Evolutionary conservation across 1,284 basidiomycete species (phyloP).

Genomic region (Xerocomus nothofagi): DNA sequence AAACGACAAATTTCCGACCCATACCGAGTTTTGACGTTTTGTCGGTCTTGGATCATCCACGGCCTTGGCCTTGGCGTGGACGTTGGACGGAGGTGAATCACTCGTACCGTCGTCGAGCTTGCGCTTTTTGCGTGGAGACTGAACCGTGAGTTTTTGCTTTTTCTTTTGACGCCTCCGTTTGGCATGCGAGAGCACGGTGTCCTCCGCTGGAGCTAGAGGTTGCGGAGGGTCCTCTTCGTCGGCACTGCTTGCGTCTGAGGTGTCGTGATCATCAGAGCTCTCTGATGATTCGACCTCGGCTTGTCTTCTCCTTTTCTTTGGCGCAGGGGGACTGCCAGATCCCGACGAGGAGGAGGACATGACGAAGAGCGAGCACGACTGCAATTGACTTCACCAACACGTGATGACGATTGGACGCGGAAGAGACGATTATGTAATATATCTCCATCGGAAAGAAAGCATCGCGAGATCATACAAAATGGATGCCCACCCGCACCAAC

Average conservation of each 20-base stretch:
- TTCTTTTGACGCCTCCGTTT: constrained; percentile 66
- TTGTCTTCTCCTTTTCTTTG: constrained; percentile 24
- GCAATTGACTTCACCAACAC: not conserved
- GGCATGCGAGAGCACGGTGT: constrained; percentile 65
- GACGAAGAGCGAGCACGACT: not conserved
- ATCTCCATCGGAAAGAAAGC: constrained; percentile 10
- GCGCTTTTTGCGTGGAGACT: constrained; percentile 42
- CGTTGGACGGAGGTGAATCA: constrained; percentile 6
- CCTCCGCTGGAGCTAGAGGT: constrained; percentile 11
- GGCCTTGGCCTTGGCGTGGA: not conserved
- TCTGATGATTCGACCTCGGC: constrained; percentile 12
- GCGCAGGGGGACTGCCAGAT: constrained; percentile 14
- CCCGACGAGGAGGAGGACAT: constrained; percentile 20
- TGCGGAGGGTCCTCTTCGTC: constrained; percentile 12
- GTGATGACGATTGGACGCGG: constrained; percentile 8
- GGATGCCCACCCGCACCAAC: constrained; percentile 2
- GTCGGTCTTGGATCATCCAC: constrained; percentile 15
- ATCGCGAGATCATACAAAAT: constrained; percentile 1
- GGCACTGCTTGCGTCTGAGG: constrained; percentile 5
- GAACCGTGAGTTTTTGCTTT: constrained; percentile 32
- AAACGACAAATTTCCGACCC: constrained; percentile 95
- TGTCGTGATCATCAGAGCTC: not conserved
- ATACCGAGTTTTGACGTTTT: constrained; percentile 80
- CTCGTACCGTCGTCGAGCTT: constrained; percentile 45
- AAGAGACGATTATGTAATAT: constrained; percentile 25